phyloP scores from a whole-genome alignment of 768 basidiomycete genomes.

The Trametes gibbosa region DNA sequence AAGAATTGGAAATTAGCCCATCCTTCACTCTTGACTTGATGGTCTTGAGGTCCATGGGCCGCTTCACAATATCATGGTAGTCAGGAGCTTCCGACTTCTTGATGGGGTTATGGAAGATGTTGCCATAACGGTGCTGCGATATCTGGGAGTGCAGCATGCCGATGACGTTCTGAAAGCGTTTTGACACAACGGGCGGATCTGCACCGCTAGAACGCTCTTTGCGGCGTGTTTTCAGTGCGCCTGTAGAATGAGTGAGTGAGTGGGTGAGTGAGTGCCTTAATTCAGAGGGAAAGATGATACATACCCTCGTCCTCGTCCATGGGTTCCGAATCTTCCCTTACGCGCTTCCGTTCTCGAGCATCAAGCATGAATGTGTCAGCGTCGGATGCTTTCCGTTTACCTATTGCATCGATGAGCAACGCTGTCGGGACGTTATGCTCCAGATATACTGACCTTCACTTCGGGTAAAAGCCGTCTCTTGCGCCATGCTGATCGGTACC shows the following conservation, averaged over 20 bases:
- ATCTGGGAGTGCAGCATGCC: conserved; percentile 79
- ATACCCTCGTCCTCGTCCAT: conserved; percentile 60
- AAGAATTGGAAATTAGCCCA: conserved; percentile 72
- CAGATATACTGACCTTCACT: conserved; percentile 10
- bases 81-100: conserved; percentile 85
- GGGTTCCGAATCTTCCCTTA: conserved; percentile 67
- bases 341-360: conserved; percentile 53
- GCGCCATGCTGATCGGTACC: neutral
- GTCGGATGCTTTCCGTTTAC: conserved; percentile 65
- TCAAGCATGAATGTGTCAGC: conserved; percentile 41
- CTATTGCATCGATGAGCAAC: conserved; percentile 31
- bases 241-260: neutral
- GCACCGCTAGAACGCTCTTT: conserved; percentile 19
- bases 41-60: conserved; percentile 95
- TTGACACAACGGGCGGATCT: conserved; percentile 37
- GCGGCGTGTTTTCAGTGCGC: conserved; percentile 16
- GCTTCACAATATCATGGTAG: conserved; percentile 87
- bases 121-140: conserved; percentile 81
- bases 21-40: conserved; percentile 86
- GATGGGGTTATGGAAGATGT: conserved; percentile 89
- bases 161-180: conserved; percentile 83
- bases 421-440: no score
- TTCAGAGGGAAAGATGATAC: conserved; percentile 3
- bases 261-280: no score
- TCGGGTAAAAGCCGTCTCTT: neutral